These are phyloP conservation scores for Trametes elegans DNA, from an alignment of 768 basidiomycete genomes.

Conservation along the genomic window DNA sequence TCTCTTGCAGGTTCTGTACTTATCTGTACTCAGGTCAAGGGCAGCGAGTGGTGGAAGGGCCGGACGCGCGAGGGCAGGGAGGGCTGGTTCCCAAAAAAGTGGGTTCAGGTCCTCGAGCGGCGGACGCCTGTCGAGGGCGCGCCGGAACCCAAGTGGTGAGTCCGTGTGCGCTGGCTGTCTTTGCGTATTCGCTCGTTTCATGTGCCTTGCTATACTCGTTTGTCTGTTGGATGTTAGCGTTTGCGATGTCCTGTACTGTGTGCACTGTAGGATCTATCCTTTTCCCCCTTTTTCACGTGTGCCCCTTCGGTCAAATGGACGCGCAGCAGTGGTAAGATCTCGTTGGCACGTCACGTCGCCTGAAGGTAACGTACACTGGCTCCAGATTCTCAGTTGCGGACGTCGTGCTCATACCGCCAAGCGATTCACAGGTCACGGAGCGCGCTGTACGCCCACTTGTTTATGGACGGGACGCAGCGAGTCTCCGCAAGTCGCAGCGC, in stretches of 20 bases:
- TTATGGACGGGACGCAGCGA: no score
- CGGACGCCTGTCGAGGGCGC: slow-evolving; percentile 29
- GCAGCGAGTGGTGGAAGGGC: slow-evolving; percentile 92
- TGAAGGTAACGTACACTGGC: no score
- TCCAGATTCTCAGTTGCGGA: no score
- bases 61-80: slow-evolving; percentile 87
- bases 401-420: no score
- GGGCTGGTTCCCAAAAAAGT: slow-evolving; percentile 94
- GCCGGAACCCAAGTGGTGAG: slow-evolving; percentile 33
- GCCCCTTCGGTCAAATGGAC: no score
- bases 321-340: no score
- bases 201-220: background rate
- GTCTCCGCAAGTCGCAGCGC: no score
- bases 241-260: background rate
- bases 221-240: background rate
- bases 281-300: no score
- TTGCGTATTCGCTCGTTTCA: background rate
- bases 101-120: slow-evolving; percentile 72
- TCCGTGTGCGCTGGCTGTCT: background rate
- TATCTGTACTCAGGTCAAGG: slow-evolving; percentile 35
- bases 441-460: no score
- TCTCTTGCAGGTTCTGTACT: background rate
- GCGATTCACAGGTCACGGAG: no score
- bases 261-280: background rate
- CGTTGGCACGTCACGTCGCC: no score